Percentiles rank a stretch among this genome's conserved stretches.
Evolutionary conservation across 2,329 filamentous ascomycete species (phyloP).

Genomic region (Graphiopsis chlorocephala): DNA sequence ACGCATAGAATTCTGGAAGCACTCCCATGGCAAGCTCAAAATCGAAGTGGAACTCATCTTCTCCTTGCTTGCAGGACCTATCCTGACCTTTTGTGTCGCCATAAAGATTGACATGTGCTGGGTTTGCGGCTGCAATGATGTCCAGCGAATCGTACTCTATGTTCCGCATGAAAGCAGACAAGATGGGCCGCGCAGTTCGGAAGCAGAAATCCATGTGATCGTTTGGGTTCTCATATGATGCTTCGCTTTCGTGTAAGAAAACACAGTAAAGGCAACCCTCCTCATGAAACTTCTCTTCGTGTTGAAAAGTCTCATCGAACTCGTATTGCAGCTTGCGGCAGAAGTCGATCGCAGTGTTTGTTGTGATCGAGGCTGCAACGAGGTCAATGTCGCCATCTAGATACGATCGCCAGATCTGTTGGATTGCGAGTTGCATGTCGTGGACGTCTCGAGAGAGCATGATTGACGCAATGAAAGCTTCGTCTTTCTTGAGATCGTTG

Average conservation of each 20-base stretch:
- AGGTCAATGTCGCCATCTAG: not conserved
- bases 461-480: not conserved
- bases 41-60: not conserved
- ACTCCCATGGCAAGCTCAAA: not conserved
- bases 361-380: not conserved
- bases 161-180: not conserved
- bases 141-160: not conserved
- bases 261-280: not conserved
- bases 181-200: not conserved
- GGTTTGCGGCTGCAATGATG: not conserved
- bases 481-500: not conserved
- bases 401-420: not conserved
- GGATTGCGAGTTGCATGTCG: not conserved
- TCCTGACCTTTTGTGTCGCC: not conserved
- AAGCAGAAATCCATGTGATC: not conserved
- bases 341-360: constrained; percentile 14
- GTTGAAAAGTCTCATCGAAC: not conserved
- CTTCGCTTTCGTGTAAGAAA: not conserved
- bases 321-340: not conserved
- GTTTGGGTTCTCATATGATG: not conserved
- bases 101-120: not conserved
- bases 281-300: not conserved
- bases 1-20: not conserved
- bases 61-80: not conserved
- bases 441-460: not conserved